A percentile compares a stretch with the other conserved stretches of the same genome.
These are phyloP conservation scores for Penicillium goetzii DNA, from an alignment of 495 filamentous ascomycete species.

Conservation along the genomic window DNA sequence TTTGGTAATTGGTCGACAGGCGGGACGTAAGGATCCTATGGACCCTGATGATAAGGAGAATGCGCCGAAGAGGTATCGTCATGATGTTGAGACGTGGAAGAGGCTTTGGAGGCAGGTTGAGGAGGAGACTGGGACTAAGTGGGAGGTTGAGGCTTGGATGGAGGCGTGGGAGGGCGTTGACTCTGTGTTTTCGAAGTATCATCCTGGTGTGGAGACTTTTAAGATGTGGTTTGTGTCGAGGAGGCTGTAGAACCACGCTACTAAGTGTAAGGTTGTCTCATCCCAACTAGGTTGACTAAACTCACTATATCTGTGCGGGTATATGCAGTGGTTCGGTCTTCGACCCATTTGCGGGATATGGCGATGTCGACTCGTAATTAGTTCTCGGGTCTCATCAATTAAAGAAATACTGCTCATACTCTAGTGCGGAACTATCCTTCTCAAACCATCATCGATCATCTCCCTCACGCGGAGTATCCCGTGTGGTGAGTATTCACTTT, in stretches of 20 bases:
- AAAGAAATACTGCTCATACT: no score
- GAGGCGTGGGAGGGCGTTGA: constrained; percentile 26
- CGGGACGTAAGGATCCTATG: constrained; percentile 38
- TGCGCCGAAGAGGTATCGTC: constrained; percentile 38
- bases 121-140: constrained; percentile 48
- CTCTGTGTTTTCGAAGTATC: constrained; percentile 18
- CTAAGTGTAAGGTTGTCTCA: no score
- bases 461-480: no score
- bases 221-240: constrained; percentile 29
- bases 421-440: no score
- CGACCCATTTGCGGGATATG: no score
- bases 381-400: no score
- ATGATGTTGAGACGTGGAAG: constrained; percentile 49
- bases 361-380: no score
- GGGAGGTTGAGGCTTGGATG: constrained; percentile 41
- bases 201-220: constrained; percentile 21
- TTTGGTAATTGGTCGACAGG: constrained; percentile 53
- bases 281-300: no score
- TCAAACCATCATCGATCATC: no score
- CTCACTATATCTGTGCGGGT: no score
- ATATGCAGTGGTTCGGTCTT: no score
- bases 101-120: constrained; percentile 56
- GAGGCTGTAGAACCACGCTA: not conserved
- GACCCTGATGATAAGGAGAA: constrained; percentile 31
- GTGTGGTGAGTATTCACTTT: no score